Evolutionary conservation across 1,284 basidiomycete genomes (phyloP), one percentile per base, ranked within the genome.

Genomic region (Sporisorium graminicola): DNA sequence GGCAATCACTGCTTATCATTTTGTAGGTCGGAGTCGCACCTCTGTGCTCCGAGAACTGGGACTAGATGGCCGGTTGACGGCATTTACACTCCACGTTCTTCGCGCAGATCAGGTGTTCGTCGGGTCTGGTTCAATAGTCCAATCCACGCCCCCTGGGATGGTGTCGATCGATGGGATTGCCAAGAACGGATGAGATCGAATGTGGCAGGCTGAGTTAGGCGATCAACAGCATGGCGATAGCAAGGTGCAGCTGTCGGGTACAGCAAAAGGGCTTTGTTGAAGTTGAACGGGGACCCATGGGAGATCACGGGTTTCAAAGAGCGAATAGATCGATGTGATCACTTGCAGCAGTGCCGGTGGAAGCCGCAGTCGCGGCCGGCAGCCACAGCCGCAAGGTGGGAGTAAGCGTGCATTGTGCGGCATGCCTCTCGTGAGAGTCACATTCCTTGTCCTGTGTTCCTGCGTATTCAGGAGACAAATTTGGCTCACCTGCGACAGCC

Each of bases 381-480:
- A n/a, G n/a, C n/a, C n/a, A n/a, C 10, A 10, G 37, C 37, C 37
- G 40, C 40, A 43, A 43, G 40, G n/a, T n/a, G 40, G 40, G 40
- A 43, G n/a, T 40, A 16, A 40, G 37, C 8, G 18, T 40, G 37
- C 37, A 40, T 40, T 12, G 40, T 43, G 2, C 9, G 6, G n/a
- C n/a, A 43, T 43, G 40, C 40, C 8, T 20, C 40, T 43, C 40
- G 40, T 43, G 5, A 43, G 40, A 20, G 16, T 52, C 42, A 56
- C 54, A 56, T 56, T 56, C 42, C 54, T 56, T 27, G 54, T 16
- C 40, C 40, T 43, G 40, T 10, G 40, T 56, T 44, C 54, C 54
- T 56, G 54, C 54, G 54, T 56, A 40, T 43, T 33, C 50, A 27
- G 29, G 18, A 47, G 24, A 47, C n/a, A 14, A 26, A 13, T 6